These are phyloP conservation scores for Lonicera japonica DNA, from an alignment of 129 eudicot species.

Conservation along the genomic window DNA sequence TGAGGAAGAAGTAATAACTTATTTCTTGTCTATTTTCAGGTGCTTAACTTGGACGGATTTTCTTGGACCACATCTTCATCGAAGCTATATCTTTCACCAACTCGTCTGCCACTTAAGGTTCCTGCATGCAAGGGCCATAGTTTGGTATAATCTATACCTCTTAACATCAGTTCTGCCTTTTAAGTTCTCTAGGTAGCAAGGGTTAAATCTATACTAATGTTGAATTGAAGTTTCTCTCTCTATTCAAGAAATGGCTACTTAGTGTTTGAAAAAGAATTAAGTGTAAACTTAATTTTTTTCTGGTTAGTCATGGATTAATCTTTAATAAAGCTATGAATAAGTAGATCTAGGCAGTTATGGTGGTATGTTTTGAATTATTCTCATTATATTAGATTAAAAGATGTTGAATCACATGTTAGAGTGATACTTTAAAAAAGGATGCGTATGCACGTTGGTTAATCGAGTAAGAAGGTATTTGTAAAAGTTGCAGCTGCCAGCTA, in stretches of 20 bases:
- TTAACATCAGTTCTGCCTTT: not conserved
- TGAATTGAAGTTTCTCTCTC: not conserved
- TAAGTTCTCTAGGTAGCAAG: not conserved
- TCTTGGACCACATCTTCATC: slow-evolving; percentile 90
- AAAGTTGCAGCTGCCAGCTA: too few species aligned
- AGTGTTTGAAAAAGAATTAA: not conserved
- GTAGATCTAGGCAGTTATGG: too few species aligned
- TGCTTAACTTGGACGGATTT: slow-evolving; percentile 68
- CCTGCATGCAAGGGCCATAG: slow-evolving; percentile 97
- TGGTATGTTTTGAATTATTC: too few species aligned
- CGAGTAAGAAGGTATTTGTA: too few species aligned
- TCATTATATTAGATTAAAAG: too few species aligned
- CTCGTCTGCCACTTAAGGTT: slow-evolving; percentile 85
- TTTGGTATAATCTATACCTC: slow-evolving; percentile 45
- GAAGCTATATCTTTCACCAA: slow-evolving; percentile 85
- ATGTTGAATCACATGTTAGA: too few species aligned
- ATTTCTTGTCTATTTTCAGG: slow-evolving; percentile 37
- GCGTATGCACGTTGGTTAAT: too few species aligned
- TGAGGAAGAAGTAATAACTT: slow-evolving; percentile 1
- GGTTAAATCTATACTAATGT: not conserved
- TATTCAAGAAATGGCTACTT: not conserved
- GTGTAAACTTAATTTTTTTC: not conserved
- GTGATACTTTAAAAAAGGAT: too few species aligned
- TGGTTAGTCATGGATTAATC: too few species aligned
- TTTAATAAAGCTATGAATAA: too few species aligned